Percentiles rank a stretch among this genome's conserved stretches.
Conservation (phyloP, 2,329 filamentous ascomycete genomes). For the Huntiella omanensis region DNA sequence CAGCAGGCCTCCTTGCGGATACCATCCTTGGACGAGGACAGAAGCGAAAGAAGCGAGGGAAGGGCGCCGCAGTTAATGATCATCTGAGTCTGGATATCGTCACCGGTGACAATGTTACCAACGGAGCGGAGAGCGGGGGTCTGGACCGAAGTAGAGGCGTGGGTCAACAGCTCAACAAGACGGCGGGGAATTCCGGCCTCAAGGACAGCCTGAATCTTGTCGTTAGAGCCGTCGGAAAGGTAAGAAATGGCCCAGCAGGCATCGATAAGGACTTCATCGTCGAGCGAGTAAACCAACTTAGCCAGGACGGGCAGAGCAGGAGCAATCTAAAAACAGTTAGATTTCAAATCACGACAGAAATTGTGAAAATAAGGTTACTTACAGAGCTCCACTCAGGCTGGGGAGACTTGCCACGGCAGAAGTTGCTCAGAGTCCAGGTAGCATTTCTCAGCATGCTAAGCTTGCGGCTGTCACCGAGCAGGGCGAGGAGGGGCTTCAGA, state of each 20-base stretch:
- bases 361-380: slow-evolving; percentile 23
- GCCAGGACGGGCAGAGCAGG: slow-evolving; percentile 86
- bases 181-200: slow-evolving; percentile 94
- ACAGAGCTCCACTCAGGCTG: slow-evolving; percentile 96
- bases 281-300: slow-evolving; percentile 95
- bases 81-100: slow-evolving; percentile 96
- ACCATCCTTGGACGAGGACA: slow-evolving; percentile 94
- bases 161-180: slow-evolving; percentile 92
- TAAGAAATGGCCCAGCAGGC: slow-evolving; percentile 99
- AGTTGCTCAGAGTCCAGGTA: slow-evolving; percentile 98
- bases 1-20: slow-evolving; percentile 99
- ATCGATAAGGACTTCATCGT: slow-evolving; percentile 96
- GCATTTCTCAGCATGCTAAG: slow-evolving; percentile 97
- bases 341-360: neutral
- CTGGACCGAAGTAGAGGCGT: slow-evolving; percentile 94
- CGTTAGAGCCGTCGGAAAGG: slow-evolving; percentile 90
- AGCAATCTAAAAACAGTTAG: slow-evolving; percentile 47
- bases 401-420: slow-evolving; percentile 97
- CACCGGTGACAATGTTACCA: slow-evolving; percentile 95
- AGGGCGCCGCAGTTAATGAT: slow-evolving; percentile 97
- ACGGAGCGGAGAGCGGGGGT: slow-evolving; percentile 93
- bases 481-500: slow-evolving; percentile 69
- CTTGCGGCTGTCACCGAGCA: slow-evolving; percentile 94
- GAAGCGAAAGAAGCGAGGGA: slow-evolving; percentile 74
- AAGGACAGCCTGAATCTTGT: slow-evolving; percentile 98